Percentiles rank a stretch among this genome's conserved stretches.
Conservation (phyloP, 2,329 filamentous ascomycete species). For the Pestalotiopsis sp. region DNA sequence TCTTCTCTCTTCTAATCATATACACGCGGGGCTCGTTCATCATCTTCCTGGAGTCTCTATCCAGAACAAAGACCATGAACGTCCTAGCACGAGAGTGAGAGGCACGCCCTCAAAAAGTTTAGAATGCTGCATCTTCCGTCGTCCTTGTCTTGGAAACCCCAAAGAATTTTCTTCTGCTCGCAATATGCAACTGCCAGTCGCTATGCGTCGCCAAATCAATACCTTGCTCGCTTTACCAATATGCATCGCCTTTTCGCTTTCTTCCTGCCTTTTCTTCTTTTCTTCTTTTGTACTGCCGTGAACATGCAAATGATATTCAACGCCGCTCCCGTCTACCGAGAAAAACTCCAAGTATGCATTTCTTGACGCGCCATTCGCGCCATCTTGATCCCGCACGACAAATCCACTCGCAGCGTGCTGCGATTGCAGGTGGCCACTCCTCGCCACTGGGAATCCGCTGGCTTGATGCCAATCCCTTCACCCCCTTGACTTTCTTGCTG, state of each 20-base stretch:
- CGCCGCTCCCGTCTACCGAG: background rate
- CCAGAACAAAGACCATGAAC: too few species aligned
- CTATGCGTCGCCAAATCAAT: background rate
- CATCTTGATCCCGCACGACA: background rate
- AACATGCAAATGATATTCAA: background rate
- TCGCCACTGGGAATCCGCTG: too few species aligned
- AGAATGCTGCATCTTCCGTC: background rate
- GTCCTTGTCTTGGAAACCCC: background rate
- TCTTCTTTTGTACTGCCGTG: background rate
- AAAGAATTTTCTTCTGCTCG: background rate
- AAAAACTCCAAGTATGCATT: background rate
- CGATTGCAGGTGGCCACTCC: too few species aligned
- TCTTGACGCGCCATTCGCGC: background rate
- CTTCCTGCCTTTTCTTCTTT: background rate
- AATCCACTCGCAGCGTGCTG: too few species aligned
- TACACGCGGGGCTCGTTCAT: too few species aligned
- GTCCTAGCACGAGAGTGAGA: too few species aligned
- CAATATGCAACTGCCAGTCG: background rate
- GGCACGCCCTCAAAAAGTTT: background rate
- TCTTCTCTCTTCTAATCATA: too few species aligned
- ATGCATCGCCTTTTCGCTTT: background rate
- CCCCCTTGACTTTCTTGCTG: conserved; percentile 39
- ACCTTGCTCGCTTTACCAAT: background rate
- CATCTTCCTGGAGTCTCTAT: too few species aligned
- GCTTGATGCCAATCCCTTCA: background rate